A percentile compares a stretch with the other conserved stretches of the same genome.
These are phyloP conservation scores for Thinopyrum elongatum DNA, from an alignment of 176 grass and related monocot species.

Conservation along the genomic window DNA sequence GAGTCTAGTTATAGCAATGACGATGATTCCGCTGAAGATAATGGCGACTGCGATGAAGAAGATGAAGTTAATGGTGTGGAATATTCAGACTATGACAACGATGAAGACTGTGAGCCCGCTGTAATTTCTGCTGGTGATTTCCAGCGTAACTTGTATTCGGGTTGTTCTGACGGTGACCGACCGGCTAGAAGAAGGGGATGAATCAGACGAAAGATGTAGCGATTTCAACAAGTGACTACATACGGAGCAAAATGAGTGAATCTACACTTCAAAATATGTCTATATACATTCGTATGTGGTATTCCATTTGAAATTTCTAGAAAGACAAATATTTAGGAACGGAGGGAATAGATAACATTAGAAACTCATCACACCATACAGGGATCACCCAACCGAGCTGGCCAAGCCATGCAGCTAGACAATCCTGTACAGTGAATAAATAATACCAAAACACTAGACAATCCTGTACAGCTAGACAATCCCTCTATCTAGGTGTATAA, in stretches of 20 bases:
- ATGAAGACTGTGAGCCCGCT: not conserved
- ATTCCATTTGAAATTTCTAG: too few species aligned
- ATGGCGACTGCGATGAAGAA: conserved; percentile 4
- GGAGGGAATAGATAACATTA: not conserved
- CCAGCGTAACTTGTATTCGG: not conserved
- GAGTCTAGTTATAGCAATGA: not conserved
- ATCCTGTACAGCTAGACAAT: too few species aligned
- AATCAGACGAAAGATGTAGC: not conserved
- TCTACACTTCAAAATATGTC: too few species aligned
- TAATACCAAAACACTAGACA: too few species aligned
- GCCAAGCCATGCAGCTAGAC: conserved; percentile 7
- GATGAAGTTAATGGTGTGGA: not conserved
- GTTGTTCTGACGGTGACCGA: not conserved
- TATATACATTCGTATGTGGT: too few species aligned
- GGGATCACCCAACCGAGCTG: not conserved
- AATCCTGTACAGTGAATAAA: not conserved
- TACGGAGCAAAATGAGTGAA: too few species aligned
- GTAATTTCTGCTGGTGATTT: not conserved
- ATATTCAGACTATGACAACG: not conserved
- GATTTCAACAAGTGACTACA: too few species aligned
- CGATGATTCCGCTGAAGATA: conserved; percentile 28
- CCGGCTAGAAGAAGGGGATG: not conserved
- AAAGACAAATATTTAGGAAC: too few species aligned
- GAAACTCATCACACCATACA: not conserved
- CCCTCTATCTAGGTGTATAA: too few species aligned